phyloP scores from a whole-genome alignment of 805 yeast species.

The Kodamaea kaohsiungensis region DNA sequence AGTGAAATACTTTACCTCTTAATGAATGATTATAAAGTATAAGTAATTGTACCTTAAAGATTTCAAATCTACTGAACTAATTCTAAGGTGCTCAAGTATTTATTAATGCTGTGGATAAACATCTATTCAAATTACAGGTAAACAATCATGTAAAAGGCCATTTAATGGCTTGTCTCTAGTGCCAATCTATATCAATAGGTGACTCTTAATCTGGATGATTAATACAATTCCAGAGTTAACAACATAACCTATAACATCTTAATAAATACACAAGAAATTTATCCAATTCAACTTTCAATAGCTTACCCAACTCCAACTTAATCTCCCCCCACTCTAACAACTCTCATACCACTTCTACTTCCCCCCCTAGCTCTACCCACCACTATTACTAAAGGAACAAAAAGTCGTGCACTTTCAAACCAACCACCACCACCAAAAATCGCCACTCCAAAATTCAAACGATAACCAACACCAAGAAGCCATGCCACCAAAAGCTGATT shows the following conservation, averaged over 20 bases:
- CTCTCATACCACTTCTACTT: not conserved
- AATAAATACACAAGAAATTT: not conserved
- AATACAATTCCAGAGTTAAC: not conserved
- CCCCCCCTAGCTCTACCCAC: not conserved
- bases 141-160: too few relatives aligned
- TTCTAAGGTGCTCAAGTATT: too few relatives aligned
- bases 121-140: too few relatives aligned
- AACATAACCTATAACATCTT: not conserved
- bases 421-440: not conserved
- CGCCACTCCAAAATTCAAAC: slow-evolving; percentile 1
- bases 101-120: too few relatives aligned
- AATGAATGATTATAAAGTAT: too few relatives aligned
- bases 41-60: too few relatives aligned
- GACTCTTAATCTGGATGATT: not conserved
- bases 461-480: slow-evolving; percentile 7
- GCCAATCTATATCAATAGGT: too few relatives aligned
- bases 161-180: too few relatives aligned
- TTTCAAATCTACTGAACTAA: too few relatives aligned
- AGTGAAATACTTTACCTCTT: too few relatives aligned
- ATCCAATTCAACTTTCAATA: not conserved
- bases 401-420: not conserved
- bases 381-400: not conserved
- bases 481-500: slow-evolving; percentile 97
- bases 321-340: not conserved
- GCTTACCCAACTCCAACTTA: not conserved